Base-by-base conservation (phyloP, 257 asterid species). In the Perilla frutescens region DNA sequence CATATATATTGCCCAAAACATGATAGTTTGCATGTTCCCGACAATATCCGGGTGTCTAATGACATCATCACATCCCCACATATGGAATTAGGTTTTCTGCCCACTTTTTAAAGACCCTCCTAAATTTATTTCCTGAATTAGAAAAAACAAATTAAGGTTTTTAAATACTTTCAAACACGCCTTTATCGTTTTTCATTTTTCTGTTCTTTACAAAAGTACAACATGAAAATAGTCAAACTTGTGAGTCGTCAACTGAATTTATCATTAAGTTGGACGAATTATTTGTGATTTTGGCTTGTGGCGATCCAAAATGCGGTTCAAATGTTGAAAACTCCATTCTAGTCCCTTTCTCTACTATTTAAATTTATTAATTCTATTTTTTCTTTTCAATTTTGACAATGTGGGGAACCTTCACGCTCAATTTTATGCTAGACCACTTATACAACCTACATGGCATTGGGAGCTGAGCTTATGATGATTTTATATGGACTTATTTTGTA, bases 1-100 rank as follows among this genome's bases (percentile, higher is more conserved):
- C 89, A 80, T 34, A 34, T 34, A 34, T 34, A 34, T 51, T 75
- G 66, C 91, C 94, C 76, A 73, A 85, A 87, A 82, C 63, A 81
- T 81, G 89, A 85, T 81, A 82, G 86, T 82, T 87, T 90, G 96
- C 98, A 90, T 87, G 96, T 92, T 92, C 96, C 98, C 98, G 88
- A 92, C 91, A 84, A 82, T 40, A 83, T 74, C 81, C 80, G 84
- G 89, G 86, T 77, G 89, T 85, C 83, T 79, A 85, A 83, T 79
- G 81, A 48, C 83, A 92, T 92, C 77, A 92, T 90, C 81, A 84
- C 87, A 44, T 83, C 84, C 69, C 96, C 87, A 71, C 53, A 76
- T 81, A 74, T 58, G 78, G 85, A 39, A 66, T 15, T 55, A 29
- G 43, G 69, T 66, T 49, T 79, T 83, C 77, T 74, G 73, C 71